Evolutionary conservation across 2,329 filamentous ascomycete genomes (phyloP).

Genomic region (Rhinocladiella similis): DNA sequence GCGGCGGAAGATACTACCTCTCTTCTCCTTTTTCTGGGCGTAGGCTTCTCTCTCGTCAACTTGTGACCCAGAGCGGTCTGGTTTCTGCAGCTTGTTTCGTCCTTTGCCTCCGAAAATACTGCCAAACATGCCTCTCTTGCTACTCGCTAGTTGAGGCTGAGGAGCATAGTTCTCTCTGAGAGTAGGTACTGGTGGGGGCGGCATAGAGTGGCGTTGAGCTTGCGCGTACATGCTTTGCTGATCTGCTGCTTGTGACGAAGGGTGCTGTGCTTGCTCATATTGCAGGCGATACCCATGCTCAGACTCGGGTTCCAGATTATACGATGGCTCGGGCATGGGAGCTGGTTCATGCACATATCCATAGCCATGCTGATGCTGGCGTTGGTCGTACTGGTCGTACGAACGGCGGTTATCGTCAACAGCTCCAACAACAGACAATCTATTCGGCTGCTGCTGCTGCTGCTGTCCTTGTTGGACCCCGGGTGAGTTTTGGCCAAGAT

Average conservation of each 20-base stretch:
- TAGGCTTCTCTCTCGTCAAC: background rate
- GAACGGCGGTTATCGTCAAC: too few relatives aligned
- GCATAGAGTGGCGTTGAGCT: conserved; percentile 14
- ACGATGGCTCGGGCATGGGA: background rate
- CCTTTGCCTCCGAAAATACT: conserved; percentile 20
- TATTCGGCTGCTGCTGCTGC: background rate
- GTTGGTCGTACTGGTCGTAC: background rate
- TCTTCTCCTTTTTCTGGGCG: conserved; percentile 17
- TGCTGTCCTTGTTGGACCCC: conserved; percentile 1
- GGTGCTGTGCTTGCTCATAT: background rate
- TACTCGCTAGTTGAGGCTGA: background rate
- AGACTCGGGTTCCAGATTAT: conserved; percentile 10
- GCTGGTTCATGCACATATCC: background rate
- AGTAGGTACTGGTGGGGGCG: conserved; percentile 4
- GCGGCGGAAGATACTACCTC: conserved; percentile 17
- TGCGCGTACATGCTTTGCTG: background rate
- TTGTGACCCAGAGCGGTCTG: background rate
- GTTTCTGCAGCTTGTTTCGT: conserved; percentile 20
- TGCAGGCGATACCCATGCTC: background rate
- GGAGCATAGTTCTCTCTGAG: background rate
- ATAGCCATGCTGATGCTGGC: background rate
- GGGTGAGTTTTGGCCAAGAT: conserved; percentile 5
- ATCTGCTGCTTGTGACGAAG: background rate
- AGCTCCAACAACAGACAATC: too few relatives aligned
- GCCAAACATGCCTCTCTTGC: conserved; percentile 21